A percentile compares a stretch with the other conserved stretches of the same genome.
These are phyloP conservation scores for Dissoconium aciculare DNA, from an alignment of 2,329 filamentous ascomycete species.

Conservation along the genomic window DNA sequence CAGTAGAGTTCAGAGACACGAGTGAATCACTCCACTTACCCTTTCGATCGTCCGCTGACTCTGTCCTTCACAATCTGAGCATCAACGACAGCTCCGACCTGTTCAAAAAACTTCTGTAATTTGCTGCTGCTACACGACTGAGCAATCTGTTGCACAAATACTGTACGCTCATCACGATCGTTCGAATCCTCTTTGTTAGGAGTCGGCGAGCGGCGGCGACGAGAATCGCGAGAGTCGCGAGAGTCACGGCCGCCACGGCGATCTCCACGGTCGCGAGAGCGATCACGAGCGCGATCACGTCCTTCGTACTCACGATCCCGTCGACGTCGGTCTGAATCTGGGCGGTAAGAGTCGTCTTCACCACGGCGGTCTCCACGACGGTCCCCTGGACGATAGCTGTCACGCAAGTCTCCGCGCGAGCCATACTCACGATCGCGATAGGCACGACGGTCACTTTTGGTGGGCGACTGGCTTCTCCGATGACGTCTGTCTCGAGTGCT, in stretches of 20 bases:
- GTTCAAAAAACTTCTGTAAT: conserved; percentile 88
- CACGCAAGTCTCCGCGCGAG: conserved; percentile 6
- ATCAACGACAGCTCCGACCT: conserved; percentile 85
- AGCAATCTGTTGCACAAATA: conserved; percentile 96
- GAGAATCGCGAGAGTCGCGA: conserved; percentile 51
- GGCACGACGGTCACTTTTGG: conserved; percentile 12
- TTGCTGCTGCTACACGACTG: conserved; percentile 84
- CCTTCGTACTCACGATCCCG: conserved; percentile 30
- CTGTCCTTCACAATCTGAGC: conserved; percentile 98
- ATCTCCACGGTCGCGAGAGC: conserved; percentile 40
- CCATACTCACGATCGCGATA: conserved; percentile 12
- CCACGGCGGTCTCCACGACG: conserved; percentile 22
- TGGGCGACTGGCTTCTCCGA: conserved; percentile 13
- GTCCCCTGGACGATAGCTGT: conserved; percentile 7
- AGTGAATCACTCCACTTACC: conserved; percentile 42
- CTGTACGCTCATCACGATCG: conserved; percentile 88
- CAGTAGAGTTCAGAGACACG: conserved; percentile 21
- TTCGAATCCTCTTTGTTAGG: conserved; percentile 29
- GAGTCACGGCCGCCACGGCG: conserved; percentile 39
- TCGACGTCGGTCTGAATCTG: conserved; percentile 12
- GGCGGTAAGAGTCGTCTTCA: conserved; percentile 25
- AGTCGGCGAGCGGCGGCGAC: conserved; percentile 27
- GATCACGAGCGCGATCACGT: conserved; percentile 39
- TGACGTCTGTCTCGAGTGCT: conserved; percentile 20
- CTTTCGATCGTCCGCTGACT: conserved; percentile 92